phyloP scores from a whole-genome alignment of 225 moss, liverwort and hornwort genomes.

The Marchantia paleacea region DNA sequence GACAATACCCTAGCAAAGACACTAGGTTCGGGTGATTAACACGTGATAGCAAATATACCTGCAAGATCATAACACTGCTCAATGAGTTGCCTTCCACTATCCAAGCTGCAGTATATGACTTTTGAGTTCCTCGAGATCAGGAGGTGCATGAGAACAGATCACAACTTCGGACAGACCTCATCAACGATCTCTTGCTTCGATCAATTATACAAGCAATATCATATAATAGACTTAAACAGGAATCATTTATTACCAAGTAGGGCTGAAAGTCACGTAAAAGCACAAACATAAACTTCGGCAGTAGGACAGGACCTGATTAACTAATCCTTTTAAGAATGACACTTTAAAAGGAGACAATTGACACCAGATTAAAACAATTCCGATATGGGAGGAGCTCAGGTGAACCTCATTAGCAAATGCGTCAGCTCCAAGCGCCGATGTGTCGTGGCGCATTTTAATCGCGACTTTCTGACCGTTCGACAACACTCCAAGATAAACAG shows the following conservation, averaged over 20 bases:
- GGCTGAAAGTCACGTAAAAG: no score
- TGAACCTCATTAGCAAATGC: slow-evolving; percentile 64
- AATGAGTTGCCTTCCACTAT: neutral
- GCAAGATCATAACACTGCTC: neutral
- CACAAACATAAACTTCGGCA: no score
- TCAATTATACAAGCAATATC: neutral
- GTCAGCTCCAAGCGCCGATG: slow-evolving; percentile 49
- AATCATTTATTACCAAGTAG: no score
- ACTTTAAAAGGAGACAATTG: no score
- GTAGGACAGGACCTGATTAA: no score
- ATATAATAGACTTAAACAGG: neutral
- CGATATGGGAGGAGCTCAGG: neutral
- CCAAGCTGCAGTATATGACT: neutral
- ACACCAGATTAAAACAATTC: no score
- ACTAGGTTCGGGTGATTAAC: slow-evolving; percentile 68
- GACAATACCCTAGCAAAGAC: slow-evolving; percentile 61
- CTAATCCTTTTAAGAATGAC: no score
- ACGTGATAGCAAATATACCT: slow-evolving; percentile 63
- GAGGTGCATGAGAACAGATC: no score
- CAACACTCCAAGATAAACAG: slow-evolving; percentile 59
- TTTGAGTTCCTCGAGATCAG: neutral
- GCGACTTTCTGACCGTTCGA: slow-evolving; percentile 58
- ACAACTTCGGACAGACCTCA: neutral
- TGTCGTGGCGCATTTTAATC: slow-evolving; percentile 62
- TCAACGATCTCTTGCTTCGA: neutral